Percentiles rank a stretch among this genome's conserved stretches.
Conservation (phyloP, 139 green algal species). For the Mesotaenium endlicherianum region DNA sequence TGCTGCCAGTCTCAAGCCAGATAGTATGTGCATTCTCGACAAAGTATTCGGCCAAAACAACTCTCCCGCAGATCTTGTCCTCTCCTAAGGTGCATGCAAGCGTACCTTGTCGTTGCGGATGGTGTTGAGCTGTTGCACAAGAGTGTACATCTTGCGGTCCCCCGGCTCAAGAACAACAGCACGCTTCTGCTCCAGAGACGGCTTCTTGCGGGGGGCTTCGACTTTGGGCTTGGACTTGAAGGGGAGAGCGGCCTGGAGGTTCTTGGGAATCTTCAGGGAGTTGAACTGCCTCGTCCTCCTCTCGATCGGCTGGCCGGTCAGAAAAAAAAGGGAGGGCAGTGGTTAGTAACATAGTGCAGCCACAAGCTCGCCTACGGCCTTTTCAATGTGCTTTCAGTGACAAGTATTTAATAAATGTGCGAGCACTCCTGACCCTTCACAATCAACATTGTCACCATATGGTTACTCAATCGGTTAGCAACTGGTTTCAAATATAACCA, state of each 20-base stretch:
- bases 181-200: constrained; percentile 76
- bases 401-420: neutral
- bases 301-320: constrained; percentile 64
- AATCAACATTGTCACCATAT: too few relatives aligned
- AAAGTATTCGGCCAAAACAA: constrained; percentile 72
- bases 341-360: too few relatives aligned
- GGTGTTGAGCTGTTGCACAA: constrained; percentile 90
- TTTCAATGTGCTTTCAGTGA: neutral
- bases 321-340: neutral
- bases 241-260: constrained; percentile 79
- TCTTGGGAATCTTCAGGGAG: constrained; percentile 81
- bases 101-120: constrained; percentile 81
- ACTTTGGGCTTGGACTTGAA: constrained; percentile 95
- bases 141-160: constrained; percentile 67
- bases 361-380: too few relatives aligned
- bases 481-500: too few relatives aligned
- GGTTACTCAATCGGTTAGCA: too few relatives aligned
- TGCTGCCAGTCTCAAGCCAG: constrained; percentile 76
- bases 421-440: neutral
- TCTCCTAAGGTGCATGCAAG: neutral
- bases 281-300: constrained; percentile 82
- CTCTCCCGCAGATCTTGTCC: constrained; percentile 57
- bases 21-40: constrained; percentile 88
- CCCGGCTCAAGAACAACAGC: constrained; percentile 76
- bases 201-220: constrained; percentile 62